Evolutionary conservation across 352 stramenopile genomes (phyloP), one percentile per base, ranked within the genome.

Genomic region (Plasmopara muralis): DNA sequence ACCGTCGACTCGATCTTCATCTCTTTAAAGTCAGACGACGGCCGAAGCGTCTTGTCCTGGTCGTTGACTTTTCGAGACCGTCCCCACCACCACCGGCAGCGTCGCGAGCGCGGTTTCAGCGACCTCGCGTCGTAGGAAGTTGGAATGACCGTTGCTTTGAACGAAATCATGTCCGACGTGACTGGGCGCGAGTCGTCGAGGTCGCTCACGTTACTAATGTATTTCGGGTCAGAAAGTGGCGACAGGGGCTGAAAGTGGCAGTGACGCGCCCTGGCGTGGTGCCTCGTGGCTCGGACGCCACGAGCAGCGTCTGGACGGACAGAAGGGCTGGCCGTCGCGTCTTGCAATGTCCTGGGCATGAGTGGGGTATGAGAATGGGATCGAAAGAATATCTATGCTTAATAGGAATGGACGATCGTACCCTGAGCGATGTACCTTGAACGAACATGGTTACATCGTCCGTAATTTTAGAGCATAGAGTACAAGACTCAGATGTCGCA

Each of bases 131-230:
- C 53, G 6, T 15, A 6, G 6, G 49, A 49, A n/a, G 46, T 47
- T 13, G 50, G 62, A 13, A 77, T 51, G 14, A 77, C 57, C n/a
- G 66, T 72, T 16, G 66, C 57, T 2, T 35, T 58, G 58, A 76
- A 78, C 4, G 72, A 78, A 50, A 78, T 72, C 72, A 78, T 79
- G 61, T 78, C 72, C 47, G 66, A 75, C 31, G 69, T 79, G 28
- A 77, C 47, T 13, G 28, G 40, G 9, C 47, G 25, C 14, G 37
- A 16, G 37, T 5, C n/a, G 37, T 41, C n/a, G 9, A n/a, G 59
- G 59, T 65, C 50, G 47, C 63, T 47, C 15, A 3, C 33, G 46
- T 60, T 70, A 63, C 52, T 62, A 59, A 66, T 35, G 13, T 42
- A 31, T 40, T 15, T 30, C 10, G 16, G 16, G 12, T 43, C 52